A percentile compares a stretch with the other conserved stretches of the same genome.
These are phyloP conservation scores for Lasiosphaeria hispida DNA, from an alignment of 495 filamentous ascomycete genomes.

Conservation along the genomic window DNA sequence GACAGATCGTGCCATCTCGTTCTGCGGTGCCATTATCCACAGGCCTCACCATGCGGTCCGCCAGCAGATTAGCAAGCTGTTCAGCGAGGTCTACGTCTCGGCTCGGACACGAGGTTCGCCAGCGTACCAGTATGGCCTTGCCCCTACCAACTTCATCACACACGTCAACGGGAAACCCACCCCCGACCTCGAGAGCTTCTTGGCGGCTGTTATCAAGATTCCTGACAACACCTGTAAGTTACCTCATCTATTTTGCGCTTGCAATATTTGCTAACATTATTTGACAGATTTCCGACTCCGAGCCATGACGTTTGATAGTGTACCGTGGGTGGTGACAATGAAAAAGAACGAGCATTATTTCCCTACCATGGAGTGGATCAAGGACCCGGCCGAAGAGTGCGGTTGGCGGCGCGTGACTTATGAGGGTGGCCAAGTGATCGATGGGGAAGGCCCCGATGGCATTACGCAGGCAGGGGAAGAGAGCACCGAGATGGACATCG, in stretches of 20 bases:
- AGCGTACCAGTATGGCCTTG: constrained; percentile 87
- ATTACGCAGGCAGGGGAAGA: constrained; percentile 32
- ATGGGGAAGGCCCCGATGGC: constrained; percentile 48
- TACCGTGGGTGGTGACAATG: constrained; percentile 97
- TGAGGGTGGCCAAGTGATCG: constrained; percentile 53
- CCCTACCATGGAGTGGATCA: constrained; percentile 84
- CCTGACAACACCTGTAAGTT: constrained; percentile 83
- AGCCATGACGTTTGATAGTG: constrained; percentile 94
- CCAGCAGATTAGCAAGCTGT: constrained; percentile 95
- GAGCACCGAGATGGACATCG: constrained; percentile 30
- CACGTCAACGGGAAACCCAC: constrained; percentile 88
- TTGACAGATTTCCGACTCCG: constrained; percentile 78
- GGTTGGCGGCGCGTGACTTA: constrained; percentile 75
- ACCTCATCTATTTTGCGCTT: constrained; percentile 1
- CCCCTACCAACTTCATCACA: constrained; percentile 95
- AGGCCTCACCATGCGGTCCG: constrained; percentile 93
- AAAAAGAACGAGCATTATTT: constrained; percentile 99
- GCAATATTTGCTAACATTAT: constrained; percentile 1
- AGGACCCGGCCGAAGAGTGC: constrained; percentile 58
- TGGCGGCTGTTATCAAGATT: constrained; percentile 77
- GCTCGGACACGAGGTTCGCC: constrained; percentile 81
- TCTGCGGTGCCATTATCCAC: constrained; percentile 93
- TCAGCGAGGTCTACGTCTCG: constrained; percentile 95
- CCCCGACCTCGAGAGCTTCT: constrained; percentile 73
- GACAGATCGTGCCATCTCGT: constrained; percentile 85